Percentiles rank a stretch among this genome's conserved stretches.
Evolutionary conservation across 805 yeast species (phyloP).

Genomic region (Candida maris): DNA sequence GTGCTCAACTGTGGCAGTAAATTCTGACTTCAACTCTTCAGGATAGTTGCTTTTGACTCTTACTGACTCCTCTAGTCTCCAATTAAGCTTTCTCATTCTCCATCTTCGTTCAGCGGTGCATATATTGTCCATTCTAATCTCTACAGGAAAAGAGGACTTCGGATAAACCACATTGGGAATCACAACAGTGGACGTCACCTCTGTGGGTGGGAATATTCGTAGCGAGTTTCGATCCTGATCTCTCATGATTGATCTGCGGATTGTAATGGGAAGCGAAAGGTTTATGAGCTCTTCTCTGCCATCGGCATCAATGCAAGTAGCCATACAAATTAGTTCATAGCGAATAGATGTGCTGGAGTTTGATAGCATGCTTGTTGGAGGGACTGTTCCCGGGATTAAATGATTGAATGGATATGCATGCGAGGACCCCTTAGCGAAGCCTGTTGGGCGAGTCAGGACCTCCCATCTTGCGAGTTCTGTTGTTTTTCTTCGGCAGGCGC

Average conservation of each 20-base stretch:
- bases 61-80: constrained; percentile 87
- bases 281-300: constrained; percentile 36
- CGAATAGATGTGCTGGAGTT: constrained; percentile 49
- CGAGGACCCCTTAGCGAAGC: constrained; percentile 55
- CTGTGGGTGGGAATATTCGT: constrained; percentile 94
- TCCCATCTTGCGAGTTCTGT: constrained; percentile 86
- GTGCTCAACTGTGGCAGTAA: constrained; percentile 42
- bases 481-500: constrained; percentile 50
- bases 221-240: constrained; percentile 84
- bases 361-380: constrained; percentile 73
- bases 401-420: constrained; percentile 94
- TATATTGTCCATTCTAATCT: constrained; percentile 74
- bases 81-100: constrained; percentile 85
- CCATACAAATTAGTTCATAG: constrained; percentile 72
- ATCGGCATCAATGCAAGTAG: constrained; percentile 37
- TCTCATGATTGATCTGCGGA: constrained; percentile 71
- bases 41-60: constrained; percentile 60
- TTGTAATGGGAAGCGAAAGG: constrained; percentile 59
- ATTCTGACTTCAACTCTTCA: constrained; percentile 49
- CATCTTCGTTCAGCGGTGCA: constrained; percentile 62
- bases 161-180: constrained; percentile 90
- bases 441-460: constrained; percentile 55
- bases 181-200: constrained; percentile 79
- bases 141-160: constrained; percentile 78
- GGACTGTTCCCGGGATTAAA: constrained; percentile 80